Percentiles rank a stretch among this genome's conserved stretches.
phyloP scores from a whole-genome alignment of 208 protist genomes.

The Histomonas meleagridis region DNA sequence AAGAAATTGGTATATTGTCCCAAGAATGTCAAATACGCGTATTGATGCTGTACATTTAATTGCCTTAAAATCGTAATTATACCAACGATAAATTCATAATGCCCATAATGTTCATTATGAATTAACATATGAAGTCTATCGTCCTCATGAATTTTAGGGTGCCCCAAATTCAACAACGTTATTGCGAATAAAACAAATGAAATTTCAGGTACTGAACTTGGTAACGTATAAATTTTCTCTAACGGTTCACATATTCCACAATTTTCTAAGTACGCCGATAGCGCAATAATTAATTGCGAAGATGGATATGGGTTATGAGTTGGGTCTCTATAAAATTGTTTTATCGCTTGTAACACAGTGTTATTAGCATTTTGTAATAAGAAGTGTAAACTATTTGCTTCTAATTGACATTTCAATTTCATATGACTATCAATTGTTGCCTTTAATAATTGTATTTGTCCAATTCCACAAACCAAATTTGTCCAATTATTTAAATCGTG shows the following conservation, averaged over 20 bases:
- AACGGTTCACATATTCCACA: not conserved
- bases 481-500: not conserved
- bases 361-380: not conserved
- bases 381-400: not conserved
- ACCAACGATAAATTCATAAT: not conserved
- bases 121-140: not conserved
- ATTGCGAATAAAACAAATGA: not conserved
- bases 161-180: not conserved
- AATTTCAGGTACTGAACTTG: not conserved
- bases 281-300: not conserved
- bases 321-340: conserved; percentile 25
- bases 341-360: not conserved
- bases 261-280: not conserved
- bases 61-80: not conserved
- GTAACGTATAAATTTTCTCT: not conserved
- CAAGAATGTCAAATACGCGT: conserved; percentile 5
- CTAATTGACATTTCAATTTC: not conserved
- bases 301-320: conserved; percentile 32
- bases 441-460: not conserved
- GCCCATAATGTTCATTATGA: not conserved
- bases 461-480: not conserved
- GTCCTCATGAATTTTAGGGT: not conserved
- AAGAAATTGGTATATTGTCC: not conserved
- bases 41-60: not conserved
- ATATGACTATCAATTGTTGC: not conserved